Base-by-base conservation (phyloP, 2,329 filamentous ascomycete species). In the Exophiala xenobiotica region DNA sequence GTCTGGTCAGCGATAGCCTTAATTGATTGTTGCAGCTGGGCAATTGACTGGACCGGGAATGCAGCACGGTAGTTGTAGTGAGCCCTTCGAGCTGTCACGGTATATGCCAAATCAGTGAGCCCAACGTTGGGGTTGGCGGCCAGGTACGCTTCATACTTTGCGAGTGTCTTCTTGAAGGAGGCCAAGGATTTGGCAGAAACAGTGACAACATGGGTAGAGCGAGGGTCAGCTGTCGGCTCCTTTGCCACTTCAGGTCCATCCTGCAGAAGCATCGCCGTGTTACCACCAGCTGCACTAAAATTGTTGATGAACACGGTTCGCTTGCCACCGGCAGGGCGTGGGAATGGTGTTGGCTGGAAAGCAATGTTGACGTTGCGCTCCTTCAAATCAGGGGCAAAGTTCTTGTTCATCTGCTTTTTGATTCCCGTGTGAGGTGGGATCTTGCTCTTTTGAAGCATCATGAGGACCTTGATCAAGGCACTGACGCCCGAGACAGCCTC, bases 241-340 rank as follows among this genome's bases (percentile, higher is more conserved):
- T 59, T 43, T 8, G 49, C 46, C 12, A 60, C 56, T 33, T 62
- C 59, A 2, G 81, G 81, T 0, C 73, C 79, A 55, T 87, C 84
- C 62, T 87, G 81, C 1, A 88, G 62, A 5, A 88, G 66, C 19
- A 88, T 65, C 12, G 82, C 80, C 1, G 85, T 87, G 67, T 89
- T 89, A 26, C 86, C 85, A 58, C 85, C 85, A 46, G 85, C 83
- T 5, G 85, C 86, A 56, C 80, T 81, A 64, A 87, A 88, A 69
- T 86, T 87, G 72, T 87, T 87, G 59, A 85, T 69, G 20, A 71
- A 67, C 14, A 74, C 67, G 16, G 65, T 67, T 3, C 76, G 65
- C 46, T 67, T 61, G 39, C 64, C 63, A 19, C 59, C 60, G 41
- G 59, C 57, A 18, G 64, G 62, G 35, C 62, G 58, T 6, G 53